A percentile compares a stretch with the other conserved stretches of the same genome.
Evolutionary conservation across 768 basidiomycete species (phyloP).

Genomic region (Tulasnella sp.): DNA sequence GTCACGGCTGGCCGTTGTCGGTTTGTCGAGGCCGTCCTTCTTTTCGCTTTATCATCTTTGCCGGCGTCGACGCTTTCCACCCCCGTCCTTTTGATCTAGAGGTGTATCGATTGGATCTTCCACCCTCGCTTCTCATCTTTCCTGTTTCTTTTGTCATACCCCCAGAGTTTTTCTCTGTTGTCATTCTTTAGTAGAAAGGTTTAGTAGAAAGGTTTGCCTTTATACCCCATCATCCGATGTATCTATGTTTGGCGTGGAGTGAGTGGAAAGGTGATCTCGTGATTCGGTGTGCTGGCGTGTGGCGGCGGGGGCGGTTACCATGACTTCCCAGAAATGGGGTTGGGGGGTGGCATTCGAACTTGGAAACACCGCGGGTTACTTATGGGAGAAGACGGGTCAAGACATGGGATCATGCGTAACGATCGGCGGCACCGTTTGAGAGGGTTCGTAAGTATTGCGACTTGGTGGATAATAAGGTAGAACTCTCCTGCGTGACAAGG

Average conservation of each 20-base stretch:
- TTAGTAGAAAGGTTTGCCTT: background rate
- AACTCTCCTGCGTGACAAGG: too few species aligned
- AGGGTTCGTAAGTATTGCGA: background rate
- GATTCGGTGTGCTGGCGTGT: background rate
- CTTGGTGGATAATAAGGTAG: background rate
- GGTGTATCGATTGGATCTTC: background rate
- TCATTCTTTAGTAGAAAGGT: background rate
- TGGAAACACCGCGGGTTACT: background rate
- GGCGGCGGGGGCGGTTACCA: background rate
- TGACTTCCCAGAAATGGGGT: background rate
- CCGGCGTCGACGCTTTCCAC: background rate
- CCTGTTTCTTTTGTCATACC: background rate
- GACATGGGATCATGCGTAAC: too few species aligned
- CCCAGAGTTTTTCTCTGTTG: background rate
- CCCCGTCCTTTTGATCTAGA: background rate
- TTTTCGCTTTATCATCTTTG: background rate
- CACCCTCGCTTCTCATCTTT: background rate
- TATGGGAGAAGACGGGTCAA: too few species aligned
- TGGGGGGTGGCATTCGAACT: background rate
- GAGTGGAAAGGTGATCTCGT: background rate
- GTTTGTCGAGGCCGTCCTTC: background rate
- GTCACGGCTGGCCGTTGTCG: background rate
- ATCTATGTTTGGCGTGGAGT: background rate
- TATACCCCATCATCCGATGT: background rate
- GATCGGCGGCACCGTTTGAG: background rate